A percentile compares a stretch with the other conserved stretches of the same genome.
phyloP scores from a whole-genome alignment of 2,329 filamentous ascomycete genomes.

The Ceratocystis eucalypticola region DNA sequence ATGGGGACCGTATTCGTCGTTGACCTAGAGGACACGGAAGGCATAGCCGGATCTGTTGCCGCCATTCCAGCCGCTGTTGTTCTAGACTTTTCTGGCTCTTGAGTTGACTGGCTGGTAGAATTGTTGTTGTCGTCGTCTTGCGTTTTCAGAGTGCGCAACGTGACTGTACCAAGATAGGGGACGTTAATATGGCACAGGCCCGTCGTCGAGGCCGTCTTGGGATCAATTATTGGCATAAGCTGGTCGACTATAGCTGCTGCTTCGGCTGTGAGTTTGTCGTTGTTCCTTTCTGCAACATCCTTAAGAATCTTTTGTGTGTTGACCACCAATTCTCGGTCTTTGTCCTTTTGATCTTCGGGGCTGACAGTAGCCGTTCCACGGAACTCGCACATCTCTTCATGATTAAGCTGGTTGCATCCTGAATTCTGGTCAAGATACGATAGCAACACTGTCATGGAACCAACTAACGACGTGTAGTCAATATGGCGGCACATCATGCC shows the following conservation, averaged over 20 bases:
- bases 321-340: slow-evolving; percentile 29
- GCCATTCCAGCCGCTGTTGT: background rate
- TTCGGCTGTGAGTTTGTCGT: slow-evolving; percentile 32
- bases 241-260: slow-evolving; percentile 32
- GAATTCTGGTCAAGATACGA: slow-evolving; percentile 33
- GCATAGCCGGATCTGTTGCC: background rate
- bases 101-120: background rate
- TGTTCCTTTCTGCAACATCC: slow-evolving; percentile 28
- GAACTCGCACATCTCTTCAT: slow-evolving; percentile 5
- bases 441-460: slow-evolving; percentile 37
- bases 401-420: background rate
- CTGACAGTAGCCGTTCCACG: slow-evolving; percentile 8
- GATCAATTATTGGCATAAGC: slow-evolving; percentile 31
- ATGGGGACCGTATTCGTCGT: background rate
- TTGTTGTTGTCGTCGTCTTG: no score
- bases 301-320: slow-evolving; percentile 29
- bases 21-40: background rate
- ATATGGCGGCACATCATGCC: slow-evolving; percentile 34
- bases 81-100: background rate
- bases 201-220: slow-evolving; percentile 18
- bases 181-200: slow-evolving; percentile 30
- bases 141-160: slow-evolving; percentile 26
- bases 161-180: slow-evolving; percentile 36
- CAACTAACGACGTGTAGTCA: slow-evolving; percentile 40
- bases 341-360: slow-evolving; percentile 24